These are phyloP conservation scores for Sphagnum fallax DNA, from an alignment of 228 moss, liverwort and hornwort genomes.

Conservation along the genomic window DNA sequence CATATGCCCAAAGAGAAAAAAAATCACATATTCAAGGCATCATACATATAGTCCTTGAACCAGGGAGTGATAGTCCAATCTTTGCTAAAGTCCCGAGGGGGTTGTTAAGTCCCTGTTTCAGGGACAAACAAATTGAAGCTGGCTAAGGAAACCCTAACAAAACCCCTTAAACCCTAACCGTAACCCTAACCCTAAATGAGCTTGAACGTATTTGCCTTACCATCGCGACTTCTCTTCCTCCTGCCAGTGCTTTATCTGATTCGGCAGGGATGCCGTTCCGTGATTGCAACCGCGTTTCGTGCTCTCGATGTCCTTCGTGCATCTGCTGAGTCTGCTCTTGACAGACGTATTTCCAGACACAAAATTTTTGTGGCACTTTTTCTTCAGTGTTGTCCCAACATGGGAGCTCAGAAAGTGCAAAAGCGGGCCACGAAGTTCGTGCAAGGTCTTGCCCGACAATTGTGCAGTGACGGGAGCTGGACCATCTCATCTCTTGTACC, in stretches of 20 bases:
- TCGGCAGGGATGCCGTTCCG: background rate
- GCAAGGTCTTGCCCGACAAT: conserved; percentile 2
- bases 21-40: too few relatives aligned
- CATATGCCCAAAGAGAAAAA: too few relatives aligned
- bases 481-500: background rate
- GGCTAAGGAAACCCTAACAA: too few relatives aligned
- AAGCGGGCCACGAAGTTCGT: conserved; percentile 2
- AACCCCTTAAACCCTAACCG: background rate
- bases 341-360: background rate
- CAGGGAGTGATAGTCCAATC: too few relatives aligned
- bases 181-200: background rate
- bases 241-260: background rate
- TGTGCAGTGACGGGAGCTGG: conserved; percentile 6
- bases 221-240: background rate
- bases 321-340: background rate
- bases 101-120: too few relatives aligned
- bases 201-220: background rate
- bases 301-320: background rate
- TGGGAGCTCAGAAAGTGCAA: conserved; percentile 20
- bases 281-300: background rate
- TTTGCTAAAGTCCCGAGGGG: too few relatives aligned
- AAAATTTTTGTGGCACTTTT: background rate
- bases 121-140: too few relatives aligned
- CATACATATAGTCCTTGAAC: too few relatives aligned
- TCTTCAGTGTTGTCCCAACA: background rate